These are phyloP conservation scores for Poterioochromonas sp. DNA, from an alignment of 352 stramenopile species.

Conservation along the genomic window DNA sequence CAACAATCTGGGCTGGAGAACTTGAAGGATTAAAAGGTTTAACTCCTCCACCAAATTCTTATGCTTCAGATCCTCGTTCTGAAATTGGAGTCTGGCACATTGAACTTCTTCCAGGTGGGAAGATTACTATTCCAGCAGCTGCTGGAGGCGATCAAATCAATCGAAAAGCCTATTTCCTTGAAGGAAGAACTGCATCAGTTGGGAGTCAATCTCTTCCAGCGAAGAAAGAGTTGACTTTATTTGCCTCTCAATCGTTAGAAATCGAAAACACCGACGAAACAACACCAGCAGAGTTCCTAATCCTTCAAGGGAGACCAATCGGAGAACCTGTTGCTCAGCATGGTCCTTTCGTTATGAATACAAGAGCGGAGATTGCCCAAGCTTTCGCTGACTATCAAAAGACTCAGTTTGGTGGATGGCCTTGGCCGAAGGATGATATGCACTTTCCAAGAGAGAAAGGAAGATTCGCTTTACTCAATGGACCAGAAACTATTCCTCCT, in stretches of 20 bases:
- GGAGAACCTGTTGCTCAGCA: slow-evolving; percentile 61
- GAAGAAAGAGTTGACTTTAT: background rate
- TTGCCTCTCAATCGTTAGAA: slow-evolving; percentile 1
- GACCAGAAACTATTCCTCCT: slow-evolving; percentile 57
- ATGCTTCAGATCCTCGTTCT: slow-evolving; percentile 32
- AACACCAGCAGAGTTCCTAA: slow-evolving; percentile 48
- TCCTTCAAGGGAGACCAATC: slow-evolving; percentile 57
- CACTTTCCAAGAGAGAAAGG: slow-evolving; percentile 37
- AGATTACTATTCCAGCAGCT: slow-evolving; percentile 34
- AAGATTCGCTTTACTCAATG: slow-evolving; percentile 26
- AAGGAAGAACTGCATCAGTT: slow-evolving; percentile 29
- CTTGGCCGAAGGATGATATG: slow-evolving; percentile 52
- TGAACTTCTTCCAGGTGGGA: slow-evolving; percentile 32
- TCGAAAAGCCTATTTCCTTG: slow-evolving; percentile 42
- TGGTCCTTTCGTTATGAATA: slow-evolving; percentile 76
- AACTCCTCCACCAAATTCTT: slow-evolving; percentile 40
- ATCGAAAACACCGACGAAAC: slow-evolving; percentile 17
- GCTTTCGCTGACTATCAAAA: slow-evolving; percentile 60
- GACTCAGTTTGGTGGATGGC: slow-evolving; percentile 58
- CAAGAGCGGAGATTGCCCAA: slow-evolving; percentile 56
- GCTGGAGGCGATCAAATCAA: slow-evolving; percentile 25
- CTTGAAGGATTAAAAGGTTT: slow-evolving; percentile 27
- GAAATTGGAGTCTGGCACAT: slow-evolving; percentile 39
- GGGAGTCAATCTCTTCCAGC: background rate
- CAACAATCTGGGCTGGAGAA: slow-evolving; percentile 43